Base-by-base conservation (phyloP, 179 eudicot species). In the Camellia oleifera region DNA sequence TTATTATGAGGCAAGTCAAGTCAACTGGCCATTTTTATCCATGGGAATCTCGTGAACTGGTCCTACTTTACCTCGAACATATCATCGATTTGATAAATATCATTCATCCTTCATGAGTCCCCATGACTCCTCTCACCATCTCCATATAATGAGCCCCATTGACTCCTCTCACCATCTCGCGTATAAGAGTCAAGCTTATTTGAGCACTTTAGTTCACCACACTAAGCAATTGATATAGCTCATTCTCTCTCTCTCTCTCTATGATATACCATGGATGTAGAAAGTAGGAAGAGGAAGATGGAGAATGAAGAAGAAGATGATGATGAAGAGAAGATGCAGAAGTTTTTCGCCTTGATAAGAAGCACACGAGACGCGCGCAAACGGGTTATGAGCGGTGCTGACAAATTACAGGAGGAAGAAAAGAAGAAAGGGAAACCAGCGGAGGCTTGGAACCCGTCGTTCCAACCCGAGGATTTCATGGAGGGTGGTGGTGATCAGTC, bases 281-380 rank as follows among this genome's bases (percentile, higher is more conserved):
- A 53, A 67, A 40, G 88, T 50, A 78, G 77, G 80, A 53, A 89
- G 72, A 82, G 72, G 65, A 89, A 81, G 76, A 82, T 79, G 15
- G 79, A 82, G 10, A 54, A 23, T 20, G 83, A 81, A 0, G 84
- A 68, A 17, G 83, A 81, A 52, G 86, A 88, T 52, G 82, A 74
- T 12, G 91, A 88, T 14, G 94, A 91, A 17, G 85, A 82, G 26
- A 89, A 89, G 77, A 86, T 89, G 82, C 87, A 89, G 72, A 79
- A 84, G 64, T 89, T 91, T 87, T 91, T 85, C 74, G 89, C 89
- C 7, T 62, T 91, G 68, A 84, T 91, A 1, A 87, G 86, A 70
- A 87, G 78, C 32, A 81, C 82, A 0, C 81, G 84, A 66, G 91
- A 88, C 3, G 48, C 88, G 9, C 88, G 90, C 7, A 86, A 67